phyloP scores from a whole-genome alignment of 257 asterid genomes.

The Nicotiana tabacum region DNA sequence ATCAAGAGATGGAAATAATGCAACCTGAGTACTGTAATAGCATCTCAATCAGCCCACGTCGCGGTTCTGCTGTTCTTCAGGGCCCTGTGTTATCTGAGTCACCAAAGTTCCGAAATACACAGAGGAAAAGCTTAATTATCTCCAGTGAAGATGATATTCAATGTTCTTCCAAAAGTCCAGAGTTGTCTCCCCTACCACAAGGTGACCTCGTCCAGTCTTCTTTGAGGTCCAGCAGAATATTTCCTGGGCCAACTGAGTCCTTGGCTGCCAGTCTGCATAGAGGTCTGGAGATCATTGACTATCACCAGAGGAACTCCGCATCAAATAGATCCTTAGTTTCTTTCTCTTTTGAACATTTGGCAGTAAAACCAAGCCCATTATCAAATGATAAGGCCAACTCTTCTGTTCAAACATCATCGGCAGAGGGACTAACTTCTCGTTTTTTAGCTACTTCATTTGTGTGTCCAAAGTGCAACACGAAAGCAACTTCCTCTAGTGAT shows the following conservation, averaged over 20 bases:
- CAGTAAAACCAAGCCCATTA: slow-evolving; percentile 48
- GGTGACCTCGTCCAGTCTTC: slow-evolving; percentile 49
- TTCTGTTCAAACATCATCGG: slow-evolving; percentile 45
- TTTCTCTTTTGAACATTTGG: slow-evolving; percentile 85
- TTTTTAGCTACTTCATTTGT: slow-evolving; percentile 34
- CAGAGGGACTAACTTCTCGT: slow-evolving; percentile 29
- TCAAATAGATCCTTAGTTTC: slow-evolving; percentile 72
- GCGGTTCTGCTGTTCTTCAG: slow-evolving; percentile 44
- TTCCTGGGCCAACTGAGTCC: slow-evolving; percentile 72
- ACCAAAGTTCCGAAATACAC: slow-evolving; percentile 59
- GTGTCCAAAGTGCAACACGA: slow-evolving; percentile 58
- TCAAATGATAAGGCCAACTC: slow-evolving; percentile 46
- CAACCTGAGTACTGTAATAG: slow-evolving; percentile 32
- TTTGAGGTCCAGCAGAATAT: slow-evolving; percentile 67
- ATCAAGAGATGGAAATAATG: slow-evolving; percentile 19
- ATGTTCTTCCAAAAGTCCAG: slow-evolving; percentile 33
- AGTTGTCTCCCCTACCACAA: slow-evolving; percentile 27
- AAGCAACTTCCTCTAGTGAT: slow-evolving; percentile 27
- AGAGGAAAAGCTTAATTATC: slow-evolving; percentile 54
- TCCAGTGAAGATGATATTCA: slow-evolving; percentile 31
- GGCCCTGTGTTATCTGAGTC: slow-evolving; percentile 82
- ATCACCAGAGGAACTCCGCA: slow-evolving; percentile 69
- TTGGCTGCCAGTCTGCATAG: slow-evolving; percentile 88
- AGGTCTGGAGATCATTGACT: slow-evolving; percentile 79
- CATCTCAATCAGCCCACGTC: slow-evolving; percentile 39